Evolutionary conservation across 2,329 filamentous ascomycete species (phyloP), one percentile per base, ranked within the genome.

Genomic region (Aspergillus tamarii): DNA sequence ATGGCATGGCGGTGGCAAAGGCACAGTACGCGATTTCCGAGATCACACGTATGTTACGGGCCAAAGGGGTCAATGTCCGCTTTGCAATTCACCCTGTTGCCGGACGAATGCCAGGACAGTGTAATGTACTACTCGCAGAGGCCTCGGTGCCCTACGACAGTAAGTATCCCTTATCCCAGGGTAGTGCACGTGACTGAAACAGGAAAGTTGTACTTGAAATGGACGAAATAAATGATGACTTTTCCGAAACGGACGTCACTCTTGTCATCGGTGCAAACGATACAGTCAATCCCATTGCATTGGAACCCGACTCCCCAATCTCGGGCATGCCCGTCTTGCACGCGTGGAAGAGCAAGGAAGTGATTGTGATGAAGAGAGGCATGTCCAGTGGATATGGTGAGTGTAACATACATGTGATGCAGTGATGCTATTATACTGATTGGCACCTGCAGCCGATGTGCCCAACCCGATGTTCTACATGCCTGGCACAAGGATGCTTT

Each of bases 191-290:
- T 52, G 19, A 54, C 69, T 72, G 64, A 71, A 64, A 60, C 34
- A 56, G 48, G 30, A 8, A 5, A 81, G 81, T 96, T 61, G 93
- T 96, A 32, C 84, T 96, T 53, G 93, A 97, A 80, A 96, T 96
- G 93, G 93, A 96, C 70, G 93, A 97, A 82, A 96, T 96, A 80
- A 97, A 96, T 77, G 93, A 96, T 66, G 93, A 96, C 72, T 97
- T 96, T 76, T 78, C 84, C 8, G 91, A 95, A 32, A 96, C 93
- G 0, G 93, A 96, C 72, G 83, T 96, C 11, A 93, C 92, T 0
- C 86, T 96, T 4, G 93, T 96, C 0, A 96, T 96, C 72, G 93
- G 93, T 3, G 93, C 93, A 10, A 96, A 97, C 70, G 93, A 97
- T 72, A 96, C 93, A 0, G 93, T 96, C 43, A 96, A 97, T 73